Conservation (phyloP, 2,329 filamentous ascomycete genomes). For the Pezicula rhizophila region DNA sequence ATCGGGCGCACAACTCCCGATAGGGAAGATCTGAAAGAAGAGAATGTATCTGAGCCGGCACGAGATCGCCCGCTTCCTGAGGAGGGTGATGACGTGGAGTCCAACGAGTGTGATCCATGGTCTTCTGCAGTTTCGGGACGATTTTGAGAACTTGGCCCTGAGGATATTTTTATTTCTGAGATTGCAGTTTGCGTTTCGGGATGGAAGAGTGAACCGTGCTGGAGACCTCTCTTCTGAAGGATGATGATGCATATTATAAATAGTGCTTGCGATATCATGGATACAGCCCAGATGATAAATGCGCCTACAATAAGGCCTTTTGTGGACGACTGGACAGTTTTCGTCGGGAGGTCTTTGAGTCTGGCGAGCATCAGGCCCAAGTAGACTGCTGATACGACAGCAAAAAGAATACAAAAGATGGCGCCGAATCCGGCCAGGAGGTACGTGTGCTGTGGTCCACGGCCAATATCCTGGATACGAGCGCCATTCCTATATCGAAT, state of each 20-base stretch:
- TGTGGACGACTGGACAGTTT: constrained; percentile 14
- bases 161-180: constrained; percentile 17
- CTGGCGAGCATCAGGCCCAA: constrained; percentile 18
- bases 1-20: constrained; percentile 47
- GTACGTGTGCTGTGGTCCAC: constrained; percentile 20
- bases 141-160: constrained; percentile 10
- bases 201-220: constrained; percentile 21
- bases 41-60: constrained; percentile 39
- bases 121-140: constrained; percentile 8
- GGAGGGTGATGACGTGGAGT: constrained; percentile 25
- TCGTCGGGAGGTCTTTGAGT: constrained; percentile 13
- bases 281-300: constrained; percentile 24
- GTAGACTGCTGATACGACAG: constrained; percentile 18
- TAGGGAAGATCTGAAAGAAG: constrained; percentile 42
- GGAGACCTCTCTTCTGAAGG: constrained; percentile 21
- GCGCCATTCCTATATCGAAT: constrained; percentile 21
- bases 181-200: constrained; percentile 11
- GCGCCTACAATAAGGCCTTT: constrained; percentile 17
- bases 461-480: constrained; percentile 19
- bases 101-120: constrained; percentile 13
- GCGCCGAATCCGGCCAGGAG: constrained; percentile 20
- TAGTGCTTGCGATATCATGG: constrained; percentile 19
- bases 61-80: constrained; percentile 40
- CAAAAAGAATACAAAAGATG: constrained; percentile 18
- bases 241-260: constrained; percentile 24